Base-by-base conservation (phyloP, 139 green algal species). In the Zygnema cylindricum region DNA sequence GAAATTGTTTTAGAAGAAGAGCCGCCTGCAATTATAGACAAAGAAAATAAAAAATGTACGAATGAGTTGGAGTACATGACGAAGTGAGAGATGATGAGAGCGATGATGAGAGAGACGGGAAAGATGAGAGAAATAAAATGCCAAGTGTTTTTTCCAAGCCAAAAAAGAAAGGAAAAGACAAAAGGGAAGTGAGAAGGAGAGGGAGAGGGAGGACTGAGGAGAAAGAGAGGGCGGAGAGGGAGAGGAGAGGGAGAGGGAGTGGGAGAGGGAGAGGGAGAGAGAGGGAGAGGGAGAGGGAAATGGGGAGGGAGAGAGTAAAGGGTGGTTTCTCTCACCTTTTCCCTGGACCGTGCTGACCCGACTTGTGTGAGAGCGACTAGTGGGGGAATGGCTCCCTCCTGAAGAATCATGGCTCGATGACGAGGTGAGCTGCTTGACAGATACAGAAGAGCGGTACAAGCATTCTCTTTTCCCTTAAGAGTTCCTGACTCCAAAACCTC, bases 321-420 rank as follows among this genome's bases (percentile, higher is more conserved):
- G 38, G 16, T 7, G 7, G 7, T 7, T 11, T 25, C 7, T 63
- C 77, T 35, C 77, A 84, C 81, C 81, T 87, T 87, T 3, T 36
- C 69, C 54, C 11, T 84, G 16, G 81, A 63, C 38, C 81, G 81
- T 21, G 81, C 69, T 35, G 81, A 86, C 3, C 81, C 81, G 3
- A 69, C 57, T 69, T 87, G 81, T 42, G 71, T 83, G 33, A 87
- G 81, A 63, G 32, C 35, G 3, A 87, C 35, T 63, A 87, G 81
- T 2, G 81, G 30, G 22, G 81, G 32, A 43, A 87, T 77, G 81
- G 35, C 81, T 7, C 35, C 81, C 33, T 42, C 43, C 32, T 83
- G 55, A 21, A 83, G n/a, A n/a, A 87, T 85, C 32, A 35, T 36
- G 11, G 54, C 21, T 3, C 71, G 63, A 69, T n/a, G 54, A n/a